Percentiles rank a stretch among this genome's conserved stretches.
Evolutionary conservation across 768 basidiomycete genomes (phyloP).

Genomic region (Serendipita indica): DNA sequence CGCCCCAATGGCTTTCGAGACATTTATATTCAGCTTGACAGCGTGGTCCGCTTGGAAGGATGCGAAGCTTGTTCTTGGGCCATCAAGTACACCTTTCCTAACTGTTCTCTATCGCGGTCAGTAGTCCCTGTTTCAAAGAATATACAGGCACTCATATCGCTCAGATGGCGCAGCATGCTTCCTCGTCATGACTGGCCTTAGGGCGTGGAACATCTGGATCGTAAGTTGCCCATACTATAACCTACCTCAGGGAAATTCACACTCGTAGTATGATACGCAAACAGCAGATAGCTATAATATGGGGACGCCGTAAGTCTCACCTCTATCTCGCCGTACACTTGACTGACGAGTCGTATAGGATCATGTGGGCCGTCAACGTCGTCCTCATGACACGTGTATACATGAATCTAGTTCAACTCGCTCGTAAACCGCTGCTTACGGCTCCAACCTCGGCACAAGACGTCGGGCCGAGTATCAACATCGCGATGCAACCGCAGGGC

Average conservation of each 20-base stretch:
- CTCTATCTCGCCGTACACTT: not conserved
- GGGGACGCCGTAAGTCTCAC: not conserved
- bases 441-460: not conserved
- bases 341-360: not conserved
- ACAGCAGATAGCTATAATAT: not conserved
- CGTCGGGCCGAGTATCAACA: too few species aligned
- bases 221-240: too few species aligned
- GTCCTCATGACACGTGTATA: not conserved
- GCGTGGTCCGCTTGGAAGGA: not conserved
- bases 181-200: not conserved
- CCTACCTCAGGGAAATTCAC: too few species aligned
- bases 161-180: not conserved
- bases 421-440: not conserved
- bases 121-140: too few species aligned
- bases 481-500: too few species aligned
- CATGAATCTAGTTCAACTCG: not conserved
- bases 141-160: too few species aligned
- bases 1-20: not conserved
- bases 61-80: not conserved
- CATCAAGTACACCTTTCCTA: not conserved
- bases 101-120: not conserved
- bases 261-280: not conserved
- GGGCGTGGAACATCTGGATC: slow-evolving; percentile 2
- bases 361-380: not conserved
- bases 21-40: not conserved